phyloP scores from a whole-genome alignment of 192 early-diverging fungal species.

The Geranomyces variabilis region DNA sequence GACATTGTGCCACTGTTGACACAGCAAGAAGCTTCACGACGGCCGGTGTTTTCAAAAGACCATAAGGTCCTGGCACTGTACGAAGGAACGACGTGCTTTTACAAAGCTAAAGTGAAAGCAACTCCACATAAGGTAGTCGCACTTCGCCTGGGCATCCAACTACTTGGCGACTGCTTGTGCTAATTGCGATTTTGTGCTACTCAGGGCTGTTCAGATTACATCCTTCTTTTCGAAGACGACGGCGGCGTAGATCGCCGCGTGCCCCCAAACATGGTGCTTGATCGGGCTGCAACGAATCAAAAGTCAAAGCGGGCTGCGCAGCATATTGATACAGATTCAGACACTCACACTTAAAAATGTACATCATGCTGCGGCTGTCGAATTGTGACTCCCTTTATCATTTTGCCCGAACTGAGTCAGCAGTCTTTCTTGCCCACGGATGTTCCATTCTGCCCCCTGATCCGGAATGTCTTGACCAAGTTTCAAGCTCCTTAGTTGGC shows the following conservation, averaged over 20 bases:
- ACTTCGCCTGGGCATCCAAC: not conserved
- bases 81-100: conserved; percentile 52
- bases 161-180: no score
- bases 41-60: conserved; percentile 39
- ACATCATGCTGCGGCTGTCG: no score
- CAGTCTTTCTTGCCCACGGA: no score
- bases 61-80: conserved; percentile 52
- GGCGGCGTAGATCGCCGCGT: conserved; percentile 36
- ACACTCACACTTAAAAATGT: not conserved
- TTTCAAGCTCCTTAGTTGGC: no score
- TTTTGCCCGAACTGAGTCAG: no score
- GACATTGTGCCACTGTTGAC: conserved; percentile 39
- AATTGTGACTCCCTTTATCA: no score
- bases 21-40: conserved; percentile 19
- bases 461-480: no score
- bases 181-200: not conserved
- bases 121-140: conserved; percentile 46
- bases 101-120: conserved; percentile 41
- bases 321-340: not conserved
- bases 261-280: conserved; percentile 6
- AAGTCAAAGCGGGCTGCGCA: conserved; percentile 1
- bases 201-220: conserved; percentile 28
- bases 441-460: no score
- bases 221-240: conserved; percentile 53
- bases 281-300: not conserved